Evolutionary conservation across 2,329 filamentous ascomycete genomes (phyloP), one percentile per base, ranked within the genome.

Genomic region (Cytospora schulzeri): DNA sequence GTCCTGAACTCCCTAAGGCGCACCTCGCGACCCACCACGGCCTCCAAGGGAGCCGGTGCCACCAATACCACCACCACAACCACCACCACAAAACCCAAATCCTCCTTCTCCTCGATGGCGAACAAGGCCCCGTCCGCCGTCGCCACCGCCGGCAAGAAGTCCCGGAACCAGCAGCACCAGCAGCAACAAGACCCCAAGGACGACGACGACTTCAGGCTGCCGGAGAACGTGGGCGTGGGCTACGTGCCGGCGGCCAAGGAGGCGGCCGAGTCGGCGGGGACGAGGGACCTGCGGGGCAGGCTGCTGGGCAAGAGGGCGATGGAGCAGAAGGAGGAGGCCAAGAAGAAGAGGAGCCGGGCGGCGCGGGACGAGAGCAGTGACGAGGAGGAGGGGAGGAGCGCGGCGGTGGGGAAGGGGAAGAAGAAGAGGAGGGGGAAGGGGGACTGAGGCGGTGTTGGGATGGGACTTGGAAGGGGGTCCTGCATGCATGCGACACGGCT

Each of bases 181-280:
- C 59, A 6, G 60, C 67, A 28, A 48, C 62, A 35, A 58, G 65
- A 17, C 24, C 67, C 31, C 29, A 51, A 17, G 60, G 69, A 73
- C 11, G 68, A 68, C 41, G 54, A 58, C 28, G 72, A 75, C 60
- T 57, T 74, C 33, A 67, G 31, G 45, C 35, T 48, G 9, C 59
- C 69, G 11, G 72, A 73, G 45, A 80, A 80, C 69, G 74, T 76
- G 28, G 81, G 80, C 41, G 68, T 82, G 12, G 80, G 80, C 11
- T 80, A 77, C 70, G 70, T 73, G 12, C 69, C 75, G 3, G 68
- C 73, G 8, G 62, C 48, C 19, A 52, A 52, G 54, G 41, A 19
- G 71, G 70, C 19, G 60, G 70, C 29, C 61, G 24, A 9, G 63
- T 69, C 45, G 69, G 31, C 68, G 70, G 35, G 71, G 60, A 62